Evolutionary conservation across 176 grass and related monocot species (phyloP), one percentile per base, ranked within the genome.

Genomic region (Stipa capillata): DNA sequence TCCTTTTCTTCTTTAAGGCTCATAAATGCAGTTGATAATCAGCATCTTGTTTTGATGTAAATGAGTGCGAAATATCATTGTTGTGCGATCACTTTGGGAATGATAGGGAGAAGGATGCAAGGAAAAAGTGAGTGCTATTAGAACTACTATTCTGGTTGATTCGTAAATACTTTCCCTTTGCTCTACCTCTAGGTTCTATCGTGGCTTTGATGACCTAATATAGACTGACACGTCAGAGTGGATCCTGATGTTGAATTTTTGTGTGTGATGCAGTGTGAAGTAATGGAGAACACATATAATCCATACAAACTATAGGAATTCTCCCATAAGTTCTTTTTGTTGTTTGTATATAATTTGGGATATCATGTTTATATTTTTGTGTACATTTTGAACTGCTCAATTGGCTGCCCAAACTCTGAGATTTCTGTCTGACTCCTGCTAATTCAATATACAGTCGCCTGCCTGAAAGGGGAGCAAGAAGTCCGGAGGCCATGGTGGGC

Each of bases 401-500:
- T 21, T 36, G 12, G 6, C 47, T 83, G n/a, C n/a, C n/a, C n/a
- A n/a, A n/a, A 74, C 57, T 40, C 16, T 55, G 55, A 72, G 2
- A 16, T 56, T 83, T 55, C 42, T 31, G 18, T 48, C 15, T 88
- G 4, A 85, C 54, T 36, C 4, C 2, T 45, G 45, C 73, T 84
- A 66, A 60, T 79, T 69, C 16, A 61, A 69, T 66, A 15, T 83
- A 42, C 86, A 96, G 90, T 99, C 8, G 90, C 97, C 31, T 99
- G 92, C 86, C 84, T 99, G 7, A 99, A 94, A 82, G 97, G 97
- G 44, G 92, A 99, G 74, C 92, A 99, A 88, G 97, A 95, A 74
- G 88, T 99, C 14, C 85, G 90, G 68, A 99, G 90, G 90, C 96
- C 96, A 34, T 99, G 96, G 96, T 99, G 96, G 96, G 96, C 88